A percentile compares a stretch with the other conserved stretches of the same genome.
These are phyloP conservation scores for Paecilomyces sp. DNA, from an alignment of 2,329 filamentous ascomycete species.

Conservation along the genomic window DNA sequence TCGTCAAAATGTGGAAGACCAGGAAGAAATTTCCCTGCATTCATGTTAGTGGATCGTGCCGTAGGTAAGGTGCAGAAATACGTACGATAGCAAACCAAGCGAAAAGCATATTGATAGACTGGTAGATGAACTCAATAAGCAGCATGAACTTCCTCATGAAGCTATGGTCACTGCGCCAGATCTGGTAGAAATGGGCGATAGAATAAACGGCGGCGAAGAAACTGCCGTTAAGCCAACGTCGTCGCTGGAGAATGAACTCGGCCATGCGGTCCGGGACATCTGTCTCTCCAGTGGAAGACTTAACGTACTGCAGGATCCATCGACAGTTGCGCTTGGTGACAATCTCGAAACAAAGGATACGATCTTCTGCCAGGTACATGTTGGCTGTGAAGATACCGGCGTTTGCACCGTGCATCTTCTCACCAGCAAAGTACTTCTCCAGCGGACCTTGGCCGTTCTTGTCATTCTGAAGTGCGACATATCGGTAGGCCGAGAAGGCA, in stretches of 20 bases:
- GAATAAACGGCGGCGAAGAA: conserved; percentile 98
- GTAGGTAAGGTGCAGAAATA: conserved; percentile 5
- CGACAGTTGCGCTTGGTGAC: conserved; percentile 96
- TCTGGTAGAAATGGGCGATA: conserved; percentile 89
- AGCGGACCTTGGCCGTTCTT: conserved; percentile 87
- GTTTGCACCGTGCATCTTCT: conserved; percentile 88
- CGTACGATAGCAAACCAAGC: conserved; percentile 89
- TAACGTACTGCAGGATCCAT: conserved; percentile 97
- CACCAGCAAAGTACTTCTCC: conserved; percentile 94
- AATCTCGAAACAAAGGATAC: conserved; percentile 60
- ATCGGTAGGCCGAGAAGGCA: conserved; percentile 97
- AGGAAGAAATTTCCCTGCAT: conserved; percentile 85
- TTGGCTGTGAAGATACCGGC: conserved; percentile 97
- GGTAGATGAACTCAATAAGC: conserved; percentile 87
- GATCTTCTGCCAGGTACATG: conserved; percentile 47
- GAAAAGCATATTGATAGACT: conserved; percentile 93
- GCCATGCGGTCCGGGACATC: conserved; percentile 93
- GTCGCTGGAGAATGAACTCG: conserved; percentile 89
- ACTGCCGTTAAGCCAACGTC: conserved; percentile 94
- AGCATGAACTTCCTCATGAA: conserved; percentile 82
- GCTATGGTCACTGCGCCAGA: conserved; percentile 89
- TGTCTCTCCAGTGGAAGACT: conserved; percentile 92
- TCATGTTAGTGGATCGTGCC: conserved; percentile 4
- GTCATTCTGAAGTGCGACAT: conserved; percentile 90
- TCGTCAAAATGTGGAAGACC: conserved; percentile 94